Conservation (phyloP, 2,329 filamentous ascomycete genomes). For the Aureobasidium sp. region DNA sequence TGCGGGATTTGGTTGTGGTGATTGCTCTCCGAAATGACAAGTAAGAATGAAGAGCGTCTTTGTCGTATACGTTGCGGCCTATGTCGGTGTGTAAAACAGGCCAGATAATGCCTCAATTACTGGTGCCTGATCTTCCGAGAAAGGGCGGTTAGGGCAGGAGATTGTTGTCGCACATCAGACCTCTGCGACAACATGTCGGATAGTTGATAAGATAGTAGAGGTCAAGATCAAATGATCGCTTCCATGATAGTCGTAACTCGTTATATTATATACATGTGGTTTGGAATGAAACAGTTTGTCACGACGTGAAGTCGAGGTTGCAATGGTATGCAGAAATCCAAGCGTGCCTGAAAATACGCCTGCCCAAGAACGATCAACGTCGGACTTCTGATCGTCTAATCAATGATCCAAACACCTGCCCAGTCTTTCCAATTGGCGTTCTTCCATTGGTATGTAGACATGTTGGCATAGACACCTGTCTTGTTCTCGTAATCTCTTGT, state of each 20-base stretch:
- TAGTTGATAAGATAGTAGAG: no score
- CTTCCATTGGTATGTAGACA: conserved; percentile 13
- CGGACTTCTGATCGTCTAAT: neutral
- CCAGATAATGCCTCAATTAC: neutral
- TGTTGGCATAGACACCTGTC: conserved; percentile 15
- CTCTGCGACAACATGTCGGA: neutral
- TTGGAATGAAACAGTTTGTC: neutral
- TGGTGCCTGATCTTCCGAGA: neutral
- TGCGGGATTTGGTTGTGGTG: neutral
- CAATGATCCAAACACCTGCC: conserved; percentile 17
- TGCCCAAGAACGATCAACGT: neutral
- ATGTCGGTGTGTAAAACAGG: neutral
- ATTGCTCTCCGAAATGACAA: neutral
- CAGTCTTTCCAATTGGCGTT: conserved; percentile 14
- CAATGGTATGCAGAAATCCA: neutral
- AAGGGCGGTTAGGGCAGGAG: no score
- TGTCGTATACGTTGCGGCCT: neutral
- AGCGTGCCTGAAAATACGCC: neutral
- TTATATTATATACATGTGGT: neutral
- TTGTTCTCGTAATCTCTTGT: conserved; percentile 28
- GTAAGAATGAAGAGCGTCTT: no score
- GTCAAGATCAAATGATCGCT: neutral
- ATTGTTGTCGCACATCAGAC: no score
- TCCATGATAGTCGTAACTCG: neutral
- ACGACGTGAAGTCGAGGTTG: neutral